Conservation (phyloP, 768 basidiomycete genomes). For the Leccinum uliginosum region DNA sequence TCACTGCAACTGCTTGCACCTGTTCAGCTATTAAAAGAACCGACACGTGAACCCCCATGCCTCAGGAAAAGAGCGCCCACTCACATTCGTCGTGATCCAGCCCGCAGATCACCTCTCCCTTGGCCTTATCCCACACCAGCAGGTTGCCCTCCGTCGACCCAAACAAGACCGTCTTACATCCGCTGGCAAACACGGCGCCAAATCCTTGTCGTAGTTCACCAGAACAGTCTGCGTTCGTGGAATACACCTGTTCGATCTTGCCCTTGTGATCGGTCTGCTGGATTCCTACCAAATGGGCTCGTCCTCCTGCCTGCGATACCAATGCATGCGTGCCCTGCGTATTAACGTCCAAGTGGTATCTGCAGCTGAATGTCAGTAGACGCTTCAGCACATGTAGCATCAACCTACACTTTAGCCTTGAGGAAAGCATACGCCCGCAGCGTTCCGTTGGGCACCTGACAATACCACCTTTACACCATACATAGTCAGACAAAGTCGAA, state of each 20-base stretch:
- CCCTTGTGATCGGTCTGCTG: conserved; percentile 47
- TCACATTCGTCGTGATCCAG: conserved; percentile 58
- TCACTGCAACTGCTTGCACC: conserved; percentile 33
- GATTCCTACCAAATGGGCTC: conserved; percentile 49
- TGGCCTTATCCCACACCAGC: conserved; percentile 59
- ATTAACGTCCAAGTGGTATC: conserved; percentile 52
- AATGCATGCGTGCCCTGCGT: conserved; percentile 47
- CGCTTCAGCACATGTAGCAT: neutral
- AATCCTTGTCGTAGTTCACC: conserved; percentile 33
- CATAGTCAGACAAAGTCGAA: conserved; percentile 8
- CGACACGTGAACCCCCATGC: conserved; percentile 6
- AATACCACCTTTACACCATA: conserved; percentile 51
- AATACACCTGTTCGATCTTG: conserved; percentile 50
- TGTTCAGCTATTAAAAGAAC: conserved; percentile 25
- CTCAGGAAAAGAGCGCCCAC: conserved; percentile 9
- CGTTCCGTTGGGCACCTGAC: conserved; percentile 63
- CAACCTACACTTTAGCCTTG: conserved; percentile 52
- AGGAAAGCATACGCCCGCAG: conserved; percentile 58
- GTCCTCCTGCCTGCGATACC: conserved; percentile 48
- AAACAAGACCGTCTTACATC: conserved; percentile 52
- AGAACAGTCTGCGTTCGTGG: conserved; percentile 32
- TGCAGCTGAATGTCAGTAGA: conserved; percentile 24
- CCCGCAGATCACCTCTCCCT: conserved; percentile 51
- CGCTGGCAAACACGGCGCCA: conserved; percentile 51
- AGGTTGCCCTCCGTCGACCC: conserved; percentile 51